phyloP scores from a whole-genome alignment of 2,329 filamentous ascomycete species.

The Stylonectria norvegica region DNA sequence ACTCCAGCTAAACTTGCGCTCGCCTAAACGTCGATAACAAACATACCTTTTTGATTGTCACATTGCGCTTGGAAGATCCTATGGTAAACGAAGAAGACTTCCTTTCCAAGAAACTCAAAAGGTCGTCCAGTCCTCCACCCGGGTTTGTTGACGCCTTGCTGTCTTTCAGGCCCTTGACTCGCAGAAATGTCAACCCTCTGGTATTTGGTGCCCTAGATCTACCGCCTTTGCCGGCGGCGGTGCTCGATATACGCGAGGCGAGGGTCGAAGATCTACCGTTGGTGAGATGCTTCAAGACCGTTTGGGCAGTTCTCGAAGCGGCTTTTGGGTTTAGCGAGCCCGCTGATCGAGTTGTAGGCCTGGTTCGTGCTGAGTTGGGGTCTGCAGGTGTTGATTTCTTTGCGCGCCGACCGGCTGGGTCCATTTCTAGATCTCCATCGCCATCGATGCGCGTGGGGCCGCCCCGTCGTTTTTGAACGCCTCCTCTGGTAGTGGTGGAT shows the following conservation, averaged over 20 bases:
- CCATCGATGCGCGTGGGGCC: slow-evolving; percentile 42
- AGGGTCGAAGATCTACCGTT: slow-evolving; percentile 33
- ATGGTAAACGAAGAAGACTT: slow-evolving; percentile 59
- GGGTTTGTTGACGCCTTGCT: slow-evolving; percentile 66
- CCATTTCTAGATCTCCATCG: slow-evolving; percentile 62
- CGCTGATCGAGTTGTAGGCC: slow-evolving; percentile 28
- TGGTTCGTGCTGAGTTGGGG: slow-evolving; percentile 28
- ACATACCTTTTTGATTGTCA: slow-evolving; percentile 78
- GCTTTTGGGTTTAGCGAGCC: slow-evolving; percentile 18
- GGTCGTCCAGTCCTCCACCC: slow-evolving; percentile 62
- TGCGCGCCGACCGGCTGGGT: slow-evolving; percentile 35
- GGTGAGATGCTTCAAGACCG: slow-evolving; percentile 41
- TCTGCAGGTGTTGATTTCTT: slow-evolving; percentile 29
- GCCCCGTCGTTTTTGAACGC: slow-evolving; percentile 49
- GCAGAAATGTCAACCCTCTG: slow-evolving; percentile 35
- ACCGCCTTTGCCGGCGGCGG: slow-evolving; percentile 22
- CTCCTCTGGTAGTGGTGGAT: slow-evolving; percentile 39
- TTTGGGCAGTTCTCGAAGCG: slow-evolving; percentile 39
- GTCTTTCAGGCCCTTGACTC: slow-evolving; percentile 60
- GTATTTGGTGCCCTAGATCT: slow-evolving; percentile 22
- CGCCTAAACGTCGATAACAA: slow-evolving; percentile 34
- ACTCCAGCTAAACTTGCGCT: slow-evolving; percentile 17
- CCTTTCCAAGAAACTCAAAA: slow-evolving; percentile 67
- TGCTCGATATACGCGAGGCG: slow-evolving; percentile 34
- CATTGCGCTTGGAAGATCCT: slow-evolving; percentile 41